Evolutionary conservation across 768 basidiomycete genomes (phyloP), one percentile per base, ranked within the genome.

Genomic region (Lepiota subincarnata): DNA sequence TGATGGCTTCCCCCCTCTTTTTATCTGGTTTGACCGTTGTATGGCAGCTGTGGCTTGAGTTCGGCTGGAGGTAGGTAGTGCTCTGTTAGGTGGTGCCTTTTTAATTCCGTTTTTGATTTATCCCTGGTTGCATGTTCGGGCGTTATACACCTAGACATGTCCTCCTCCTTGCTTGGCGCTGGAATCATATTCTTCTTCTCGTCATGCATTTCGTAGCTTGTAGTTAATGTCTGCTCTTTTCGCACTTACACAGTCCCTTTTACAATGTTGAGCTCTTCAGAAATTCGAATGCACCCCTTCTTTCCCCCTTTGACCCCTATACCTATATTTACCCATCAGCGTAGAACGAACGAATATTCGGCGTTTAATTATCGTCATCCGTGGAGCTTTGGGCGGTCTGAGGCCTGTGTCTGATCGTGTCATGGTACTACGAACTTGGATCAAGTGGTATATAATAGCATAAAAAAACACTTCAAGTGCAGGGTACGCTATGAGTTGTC

Each of bases 1-100:
- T 81, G 65, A 76, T 41, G 14, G 39, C 41, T 18, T 50, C 12
- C 11, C 8, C 12, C 11, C 8, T 26, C 36, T 18, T 28, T 14
- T 22, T 48, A 36, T 39, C 39, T 36, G 49, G 34, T 19, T 51
- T 41, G 50, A 35, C 26, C 55, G 48, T 34, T 19, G 35, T 46
- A 14, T 24, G 19, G 16, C n/a, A 38, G 43, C 35, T 38, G 31
- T 14, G 44, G 7, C 7, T 31, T 6, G 31, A 53, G 44, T 38
- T 19, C n/a, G 44, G 7, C 31, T 31, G 7, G 31, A 53, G 44
- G 43, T 28, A 28, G 16, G n/a, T 38, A 47, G n/a, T 38, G 31
- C 35, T 26, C n/a, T 31, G 37, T 44, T 24, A 18, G 22, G 18
- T 46, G n/a, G 36, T 18, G 26, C 14, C 20, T 8, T 19, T 45